Percentiles rank a stretch among this genome's conserved stretches.
These are phyloP conservation scores for Tetrastigma voinierianum DNA, from an alignment of 164 flowering plant genomes.

Conservation along the genomic window DNA sequence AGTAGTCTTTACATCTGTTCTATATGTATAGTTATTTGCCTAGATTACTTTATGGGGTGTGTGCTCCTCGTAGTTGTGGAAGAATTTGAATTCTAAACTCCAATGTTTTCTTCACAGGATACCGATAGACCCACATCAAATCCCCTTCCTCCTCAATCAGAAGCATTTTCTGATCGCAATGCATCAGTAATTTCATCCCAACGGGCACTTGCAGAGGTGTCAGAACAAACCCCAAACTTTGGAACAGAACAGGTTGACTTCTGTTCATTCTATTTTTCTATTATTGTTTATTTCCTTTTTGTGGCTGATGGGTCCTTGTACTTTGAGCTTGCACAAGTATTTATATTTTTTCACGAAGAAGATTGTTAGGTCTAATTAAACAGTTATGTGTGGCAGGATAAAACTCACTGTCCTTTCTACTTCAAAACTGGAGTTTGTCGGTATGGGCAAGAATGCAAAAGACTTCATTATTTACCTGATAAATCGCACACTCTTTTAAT, in stretches of 20 bases:
- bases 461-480: constrained; percentile 95
- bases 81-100: not conserved
- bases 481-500: constrained; percentile 87
- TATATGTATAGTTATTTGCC: not conserved
- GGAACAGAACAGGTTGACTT: constrained; percentile 87
- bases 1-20: constrained; percentile 38
- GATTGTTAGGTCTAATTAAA: too few relatives aligned
- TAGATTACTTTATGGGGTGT: not conserved
- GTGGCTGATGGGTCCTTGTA: not conserved
- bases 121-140: constrained; percentile 81
- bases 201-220: constrained; percentile 59
- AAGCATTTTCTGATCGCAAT: constrained; percentile 58
- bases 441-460: constrained; percentile 89
- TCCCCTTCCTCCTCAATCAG: constrained; percentile 95
- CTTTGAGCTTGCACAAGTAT: not conserved
- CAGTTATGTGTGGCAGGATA: constrained; percentile 57
- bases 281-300: constrained; percentile 1
- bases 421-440: constrained; percentile 95
- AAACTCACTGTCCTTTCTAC: constrained; percentile 97
- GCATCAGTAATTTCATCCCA: constrained; percentile 41
- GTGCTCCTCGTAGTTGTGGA: not conserved
- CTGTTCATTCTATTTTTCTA: not conserved
- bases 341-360: not conserved
- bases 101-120: constrained; percentile 43
- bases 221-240: constrained; percentile 83